Conservation (phyloP, 108 stramenopile genomes). For the Fragilaria crotonensis region DNA sequence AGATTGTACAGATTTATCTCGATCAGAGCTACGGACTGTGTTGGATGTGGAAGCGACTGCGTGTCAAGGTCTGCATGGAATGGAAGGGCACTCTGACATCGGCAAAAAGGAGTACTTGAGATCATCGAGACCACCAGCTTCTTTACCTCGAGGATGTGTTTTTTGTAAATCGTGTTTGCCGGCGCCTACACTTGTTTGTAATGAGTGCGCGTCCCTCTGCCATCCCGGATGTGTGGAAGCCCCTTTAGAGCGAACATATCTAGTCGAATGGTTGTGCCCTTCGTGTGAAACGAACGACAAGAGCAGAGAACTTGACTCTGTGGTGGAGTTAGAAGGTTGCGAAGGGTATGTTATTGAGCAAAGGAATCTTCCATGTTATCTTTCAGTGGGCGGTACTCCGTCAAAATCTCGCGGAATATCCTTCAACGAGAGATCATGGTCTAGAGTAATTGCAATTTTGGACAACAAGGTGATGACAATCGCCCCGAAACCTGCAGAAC, state of each 20-base stretch:
- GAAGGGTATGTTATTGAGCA: conserved; percentile 42
- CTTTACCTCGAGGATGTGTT: background rate
- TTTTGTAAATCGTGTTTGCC: background rate
- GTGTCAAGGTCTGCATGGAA: background rate
- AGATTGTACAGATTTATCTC: conserved; percentile 28
- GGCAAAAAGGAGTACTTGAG: background rate
- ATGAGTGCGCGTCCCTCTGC: background rate
- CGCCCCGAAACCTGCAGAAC: background rate
- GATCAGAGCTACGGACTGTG: background rate
- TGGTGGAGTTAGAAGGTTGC: conserved; percentile 40
- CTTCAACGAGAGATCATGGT: background rate
- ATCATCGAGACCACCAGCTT: background rate
- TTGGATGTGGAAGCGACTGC: background rate
- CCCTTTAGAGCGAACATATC: background rate
- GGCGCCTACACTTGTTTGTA: background rate
- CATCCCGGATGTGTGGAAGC: background rate
- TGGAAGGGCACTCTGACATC: too few species aligned
- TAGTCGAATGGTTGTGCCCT: conserved; percentile 76
- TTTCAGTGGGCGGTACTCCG: background rate
- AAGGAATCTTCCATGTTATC: conserved; percentile 6
- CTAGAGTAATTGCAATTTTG: background rate
- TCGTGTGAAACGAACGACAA: conserved; percentile 24
- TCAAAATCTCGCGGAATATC: background rate
- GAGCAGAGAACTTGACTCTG: conserved; percentile 22
- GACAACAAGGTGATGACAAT: background rate